These are phyloP conservation scores for Cantharellus cinnabarinus DNA, from an alignment of 768 basidiomycete species.

Conservation along the genomic window DNA sequence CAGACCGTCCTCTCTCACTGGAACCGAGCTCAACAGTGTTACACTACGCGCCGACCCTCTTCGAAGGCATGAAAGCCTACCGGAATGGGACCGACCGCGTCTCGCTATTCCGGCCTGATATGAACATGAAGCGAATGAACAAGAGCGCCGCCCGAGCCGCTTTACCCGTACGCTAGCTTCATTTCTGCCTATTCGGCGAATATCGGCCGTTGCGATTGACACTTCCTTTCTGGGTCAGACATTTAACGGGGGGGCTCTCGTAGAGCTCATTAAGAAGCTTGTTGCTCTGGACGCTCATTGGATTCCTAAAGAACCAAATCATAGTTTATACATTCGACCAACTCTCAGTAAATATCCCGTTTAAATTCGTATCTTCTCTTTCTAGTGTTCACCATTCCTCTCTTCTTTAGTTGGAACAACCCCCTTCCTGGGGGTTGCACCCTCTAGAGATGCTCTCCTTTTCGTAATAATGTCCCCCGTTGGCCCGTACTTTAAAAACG, in stretches of 20 bases:
- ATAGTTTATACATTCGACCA: constrained; percentile 75
- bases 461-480: constrained; percentile 64
- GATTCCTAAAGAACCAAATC: constrained; percentile 56
- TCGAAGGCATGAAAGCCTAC: constrained; percentile 95
- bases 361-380: not conserved
- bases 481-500: constrained; percentile 31
- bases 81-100: constrained; percentile 48
- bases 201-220: not conserved
- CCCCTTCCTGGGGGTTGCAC: constrained; percentile 33
- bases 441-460: constrained; percentile 61
- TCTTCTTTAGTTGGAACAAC: constrained; percentile 18
- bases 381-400: not conserved
- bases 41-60: constrained; percentile 81
- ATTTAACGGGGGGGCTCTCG: constrained; percentile 28
- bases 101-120: constrained; percentile 79
- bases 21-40: constrained; percentile 71
- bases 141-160: constrained; percentile 54
- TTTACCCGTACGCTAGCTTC: constrained; percentile 11
- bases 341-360: constrained; percentile 32
- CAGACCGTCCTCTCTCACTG: constrained; percentile 42
- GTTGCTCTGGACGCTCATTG: constrained; percentile 55
- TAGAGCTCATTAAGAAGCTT: constrained; percentile 41
- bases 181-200: not conserved
- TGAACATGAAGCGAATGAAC: constrained; percentile 97
- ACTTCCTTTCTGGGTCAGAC: constrained; percentile 12